phyloP scores from a whole-genome alignment of 2,329 filamentous ascomycete species.

The Ceratocystis ficicola region DNA sequence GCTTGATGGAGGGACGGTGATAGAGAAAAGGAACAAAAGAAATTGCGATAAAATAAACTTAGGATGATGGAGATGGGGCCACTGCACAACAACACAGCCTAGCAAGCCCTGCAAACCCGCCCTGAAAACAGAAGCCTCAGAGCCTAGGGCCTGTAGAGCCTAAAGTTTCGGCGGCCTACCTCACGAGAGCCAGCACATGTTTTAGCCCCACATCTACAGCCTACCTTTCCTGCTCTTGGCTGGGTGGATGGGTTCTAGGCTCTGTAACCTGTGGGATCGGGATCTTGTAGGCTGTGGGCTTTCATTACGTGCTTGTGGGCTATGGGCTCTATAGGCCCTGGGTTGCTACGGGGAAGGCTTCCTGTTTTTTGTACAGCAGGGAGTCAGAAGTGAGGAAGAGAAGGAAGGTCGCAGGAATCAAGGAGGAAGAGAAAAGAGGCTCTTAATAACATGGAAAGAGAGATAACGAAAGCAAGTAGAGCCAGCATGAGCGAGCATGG shows the following conservation, averaged over 20 bases:
- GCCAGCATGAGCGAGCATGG: not conserved
- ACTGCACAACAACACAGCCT: not conserved
- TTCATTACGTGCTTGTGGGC: not conserved
- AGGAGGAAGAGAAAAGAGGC: slow-evolving; percentile 6
- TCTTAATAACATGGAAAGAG: not conserved
- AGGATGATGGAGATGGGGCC: not conserved
- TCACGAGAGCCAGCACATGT: not conserved
- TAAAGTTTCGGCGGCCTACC: not conserved
- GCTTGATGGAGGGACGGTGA: not conserved
- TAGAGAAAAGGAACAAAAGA: not conserved
- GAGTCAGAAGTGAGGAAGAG: not conserved
- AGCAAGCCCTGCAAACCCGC: not conserved
- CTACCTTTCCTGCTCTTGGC: not conserved
- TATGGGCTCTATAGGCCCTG: slow-evolving; percentile 6
- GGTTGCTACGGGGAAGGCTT: not conserved
- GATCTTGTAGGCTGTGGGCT: not conserved
- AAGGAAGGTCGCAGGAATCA: not conserved
- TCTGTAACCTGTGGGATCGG: not conserved
- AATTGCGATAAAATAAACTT: not conserved
- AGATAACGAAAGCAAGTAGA: not conserved
- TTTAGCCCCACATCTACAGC: not conserved
- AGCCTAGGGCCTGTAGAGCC: not conserved
- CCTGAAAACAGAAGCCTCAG: not conserved
- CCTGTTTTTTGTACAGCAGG: not conserved
- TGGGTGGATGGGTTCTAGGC: not conserved